Evolutionary conservation across 169 alveolate species (phyloP).

Genomic region (Amoebophrya sp.): DNA sequence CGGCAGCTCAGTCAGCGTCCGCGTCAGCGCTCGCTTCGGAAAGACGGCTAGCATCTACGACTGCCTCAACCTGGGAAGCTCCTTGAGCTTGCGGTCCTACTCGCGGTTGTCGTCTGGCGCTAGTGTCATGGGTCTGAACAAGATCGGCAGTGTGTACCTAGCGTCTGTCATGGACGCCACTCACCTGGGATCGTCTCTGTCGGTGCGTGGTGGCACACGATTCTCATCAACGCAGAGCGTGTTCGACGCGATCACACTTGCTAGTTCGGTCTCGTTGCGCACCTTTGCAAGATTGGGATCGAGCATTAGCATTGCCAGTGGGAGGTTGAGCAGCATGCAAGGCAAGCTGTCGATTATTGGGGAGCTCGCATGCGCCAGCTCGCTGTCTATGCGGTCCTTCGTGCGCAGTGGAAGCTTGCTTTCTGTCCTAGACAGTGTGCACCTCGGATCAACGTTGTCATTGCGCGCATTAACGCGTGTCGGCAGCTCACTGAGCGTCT

Average conservation of each 20-base stretch:
- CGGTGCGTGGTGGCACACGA: background rate
- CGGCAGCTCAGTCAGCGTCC: background rate
- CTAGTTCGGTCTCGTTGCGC: background rate
- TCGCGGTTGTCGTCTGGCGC: background rate
- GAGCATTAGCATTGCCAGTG: background rate
- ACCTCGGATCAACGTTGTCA: background rate
- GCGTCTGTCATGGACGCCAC: background rate
- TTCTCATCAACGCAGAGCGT: background rate
- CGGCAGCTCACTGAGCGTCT: constrained; percentile 20
- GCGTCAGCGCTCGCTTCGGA: background rate
- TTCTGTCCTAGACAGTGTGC: background rate
- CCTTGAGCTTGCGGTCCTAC: background rate
- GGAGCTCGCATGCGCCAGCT: background rate
- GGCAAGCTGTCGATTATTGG: background rate
- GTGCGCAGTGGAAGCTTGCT: background rate
- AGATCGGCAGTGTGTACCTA: background rate
- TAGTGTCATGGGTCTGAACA: background rate
- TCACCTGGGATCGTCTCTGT: background rate
- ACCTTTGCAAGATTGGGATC: background rate
- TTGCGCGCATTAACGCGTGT: background rate
- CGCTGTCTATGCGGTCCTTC: background rate
- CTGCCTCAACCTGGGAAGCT: background rate
- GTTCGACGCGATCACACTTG: background rate
- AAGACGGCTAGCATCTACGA: background rate
- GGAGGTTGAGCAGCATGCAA: background rate